phyloP scores from a whole-genome alignment of 257 asterid genomes.

The Nicotiana sylvestris region DNA sequence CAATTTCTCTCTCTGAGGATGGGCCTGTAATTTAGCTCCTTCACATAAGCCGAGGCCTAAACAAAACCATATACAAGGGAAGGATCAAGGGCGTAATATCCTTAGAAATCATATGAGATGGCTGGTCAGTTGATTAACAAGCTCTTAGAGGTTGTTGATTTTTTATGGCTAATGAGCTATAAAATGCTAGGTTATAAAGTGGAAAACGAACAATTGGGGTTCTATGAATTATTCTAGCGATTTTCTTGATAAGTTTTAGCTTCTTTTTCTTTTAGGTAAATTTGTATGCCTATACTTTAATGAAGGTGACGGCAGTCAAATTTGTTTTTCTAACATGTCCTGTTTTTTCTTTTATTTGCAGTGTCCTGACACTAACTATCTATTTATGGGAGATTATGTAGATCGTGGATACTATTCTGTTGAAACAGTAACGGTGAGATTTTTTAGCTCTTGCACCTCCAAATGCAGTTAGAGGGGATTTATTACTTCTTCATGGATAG shows the following conservation, averaged over 20 bases:
- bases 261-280: not conserved
- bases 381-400: constrained; percentile 92
- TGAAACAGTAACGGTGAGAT: constrained; percentile 71
- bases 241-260: not conserved
- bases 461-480: not conserved
- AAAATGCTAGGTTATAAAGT: not conserved
- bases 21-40: not conserved
- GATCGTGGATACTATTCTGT: constrained; percentile 88
- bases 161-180: not conserved
- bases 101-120: not conserved
- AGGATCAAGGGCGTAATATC: not conserved
- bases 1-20: not conserved
- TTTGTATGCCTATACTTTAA: not conserved
- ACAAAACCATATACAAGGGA: not conserved
- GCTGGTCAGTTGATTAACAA: not conserved
- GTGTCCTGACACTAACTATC: constrained; percentile 85
- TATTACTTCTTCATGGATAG: not conserved
- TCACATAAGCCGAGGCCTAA: not conserved
- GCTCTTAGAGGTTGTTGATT: not conserved
- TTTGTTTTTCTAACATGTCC: not conserved
- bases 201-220: not conserved
- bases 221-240: not conserved
- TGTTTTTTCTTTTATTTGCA: constrained; percentile 31
- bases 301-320: not conserved
- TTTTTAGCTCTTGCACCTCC: not conserved